Evolutionary conservation across 495 filamentous ascomycete genomes (phyloP).

Genomic region (Podospora bellae-mahoneyi): DNA sequence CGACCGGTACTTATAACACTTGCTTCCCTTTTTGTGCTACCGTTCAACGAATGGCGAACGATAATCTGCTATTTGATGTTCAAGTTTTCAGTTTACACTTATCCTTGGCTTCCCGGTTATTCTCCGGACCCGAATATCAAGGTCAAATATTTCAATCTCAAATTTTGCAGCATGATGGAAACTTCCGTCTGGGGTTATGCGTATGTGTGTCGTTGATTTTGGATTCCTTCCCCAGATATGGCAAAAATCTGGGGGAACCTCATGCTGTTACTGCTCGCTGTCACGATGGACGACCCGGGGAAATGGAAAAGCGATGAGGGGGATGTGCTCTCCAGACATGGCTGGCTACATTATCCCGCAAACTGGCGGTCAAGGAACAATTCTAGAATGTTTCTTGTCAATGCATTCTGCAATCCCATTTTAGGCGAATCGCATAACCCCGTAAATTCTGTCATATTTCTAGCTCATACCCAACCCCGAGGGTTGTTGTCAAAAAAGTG

Average conservation of each 20-base stretch:
- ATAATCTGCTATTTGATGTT: neutral
- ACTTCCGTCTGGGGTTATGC: neutral
- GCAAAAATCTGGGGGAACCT: neutral
- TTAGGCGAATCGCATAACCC: neutral
- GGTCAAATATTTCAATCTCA: neutral
- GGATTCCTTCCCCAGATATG: neutral
- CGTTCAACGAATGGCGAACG: neutral
- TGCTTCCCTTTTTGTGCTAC: neutral
- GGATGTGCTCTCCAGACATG: conserved; percentile 2
- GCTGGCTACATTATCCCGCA: conserved; percentile 26
- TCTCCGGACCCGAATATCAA: conserved; percentile 14
- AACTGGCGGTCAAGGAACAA: conserved; percentile 26
- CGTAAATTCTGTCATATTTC: conserved; percentile 1
- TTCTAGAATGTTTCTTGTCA: conserved; percentile 17
- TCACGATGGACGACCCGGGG: neutral
- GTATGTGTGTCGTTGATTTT: no score
- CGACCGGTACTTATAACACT: neutral
- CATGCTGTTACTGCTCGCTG: neutral
- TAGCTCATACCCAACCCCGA: neutral
- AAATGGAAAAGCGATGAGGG: neutral
- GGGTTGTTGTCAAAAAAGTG: neutral
- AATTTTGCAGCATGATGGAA: neutral
- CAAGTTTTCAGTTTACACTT: neutral
- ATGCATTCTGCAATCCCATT: neutral
- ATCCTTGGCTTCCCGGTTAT: conserved; percentile 9